Percentiles rank a stretch among this genome's conserved stretches.
phyloP scores from a whole-genome alignment of 1,139 yeast species.

The Pneumocystis murina region DNA sequence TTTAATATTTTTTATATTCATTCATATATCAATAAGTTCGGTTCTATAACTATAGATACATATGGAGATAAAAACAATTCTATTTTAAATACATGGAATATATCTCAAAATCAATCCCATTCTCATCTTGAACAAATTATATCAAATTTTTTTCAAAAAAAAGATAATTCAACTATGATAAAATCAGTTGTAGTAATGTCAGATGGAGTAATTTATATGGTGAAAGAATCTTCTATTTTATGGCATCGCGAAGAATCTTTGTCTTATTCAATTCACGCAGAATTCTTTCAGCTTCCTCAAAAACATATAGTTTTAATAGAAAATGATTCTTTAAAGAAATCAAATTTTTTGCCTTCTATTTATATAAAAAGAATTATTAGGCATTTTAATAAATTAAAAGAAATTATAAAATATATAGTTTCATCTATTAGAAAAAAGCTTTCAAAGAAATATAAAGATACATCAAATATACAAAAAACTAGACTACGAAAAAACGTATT shows the following conservation, averaged over 20 bases:
- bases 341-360: conserved; percentile 28
- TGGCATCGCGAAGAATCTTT: conserved; percentile 40
- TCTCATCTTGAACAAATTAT: not conserved
- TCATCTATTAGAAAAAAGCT: not conserved
- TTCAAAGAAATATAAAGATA: not conserved
- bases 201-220: conserved; percentile 5
- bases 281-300: conserved; percentile 29
- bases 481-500: conserved; percentile 22
- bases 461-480: conserved; percentile 2
- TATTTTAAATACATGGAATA: not conserved
- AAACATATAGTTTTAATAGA: conserved; percentile 22
- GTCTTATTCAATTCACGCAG: conserved; percentile 27
- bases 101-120: not conserved
- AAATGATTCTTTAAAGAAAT: conserved; percentile 30
- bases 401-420: not conserved
- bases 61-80: not conserved
- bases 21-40: not conserved
- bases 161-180: not conserved
- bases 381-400: conserved; percentile 23
- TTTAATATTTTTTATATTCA: not conserved
- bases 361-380: conserved; percentile 30
- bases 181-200: conserved; percentile 5
- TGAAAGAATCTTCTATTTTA: conserved; percentile 5
- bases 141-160: not conserved
- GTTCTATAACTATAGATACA: not conserved